A percentile compares a stretch with the other conserved stretches of the same genome.
Evolutionary conservation across 257 asterid species (phyloP).

Genomic region (Petunia axillaris): DNA sequence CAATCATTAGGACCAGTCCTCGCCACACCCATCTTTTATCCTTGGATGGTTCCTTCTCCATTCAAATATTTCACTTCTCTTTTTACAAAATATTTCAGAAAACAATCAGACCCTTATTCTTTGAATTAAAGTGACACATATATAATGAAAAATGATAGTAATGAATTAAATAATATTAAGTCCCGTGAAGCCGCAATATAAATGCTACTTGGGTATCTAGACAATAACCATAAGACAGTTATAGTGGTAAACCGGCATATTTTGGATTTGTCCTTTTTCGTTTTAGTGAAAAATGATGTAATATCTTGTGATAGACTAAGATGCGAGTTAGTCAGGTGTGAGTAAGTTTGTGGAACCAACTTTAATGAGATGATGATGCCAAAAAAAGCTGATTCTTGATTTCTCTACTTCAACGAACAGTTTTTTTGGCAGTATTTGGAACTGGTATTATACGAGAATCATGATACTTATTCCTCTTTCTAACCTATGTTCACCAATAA

Average conservation of each 20-base stretch:
- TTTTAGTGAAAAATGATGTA: neutral
- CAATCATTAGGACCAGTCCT: slow-evolving; percentile 40
- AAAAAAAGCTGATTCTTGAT: slow-evolving; percentile 12
- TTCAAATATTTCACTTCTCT: slow-evolving; percentile 17
- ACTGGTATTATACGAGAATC: slow-evolving; percentile 23
- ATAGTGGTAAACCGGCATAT: slow-evolving; percentile 12
- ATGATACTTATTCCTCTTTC: slow-evolving; percentile 12
- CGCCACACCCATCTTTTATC: slow-evolving; percentile 36
- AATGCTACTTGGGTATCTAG: slow-evolving; percentile 20
- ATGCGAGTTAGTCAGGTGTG: neutral
- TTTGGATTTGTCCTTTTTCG: neutral
- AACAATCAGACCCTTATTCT: neutral
- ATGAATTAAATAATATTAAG: neutral
- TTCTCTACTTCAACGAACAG: slow-evolving; percentile 21
- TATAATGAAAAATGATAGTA: neutral
- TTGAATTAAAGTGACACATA: neutral
- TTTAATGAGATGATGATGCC: slow-evolving; percentile 5
- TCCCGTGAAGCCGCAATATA: neutral
- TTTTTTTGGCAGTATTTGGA: slow-evolving; percentile 18
- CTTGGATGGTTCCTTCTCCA: slow-evolving; percentile 39
- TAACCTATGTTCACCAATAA: neutral
- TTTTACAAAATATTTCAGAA: neutral
- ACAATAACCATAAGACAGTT: neutral
- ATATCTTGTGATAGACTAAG: neutral
- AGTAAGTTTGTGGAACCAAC: neutral